phyloP scores from a whole-genome alignment of 2,329 filamentous ascomycete species.

The Beauveria medogensis region DNA sequence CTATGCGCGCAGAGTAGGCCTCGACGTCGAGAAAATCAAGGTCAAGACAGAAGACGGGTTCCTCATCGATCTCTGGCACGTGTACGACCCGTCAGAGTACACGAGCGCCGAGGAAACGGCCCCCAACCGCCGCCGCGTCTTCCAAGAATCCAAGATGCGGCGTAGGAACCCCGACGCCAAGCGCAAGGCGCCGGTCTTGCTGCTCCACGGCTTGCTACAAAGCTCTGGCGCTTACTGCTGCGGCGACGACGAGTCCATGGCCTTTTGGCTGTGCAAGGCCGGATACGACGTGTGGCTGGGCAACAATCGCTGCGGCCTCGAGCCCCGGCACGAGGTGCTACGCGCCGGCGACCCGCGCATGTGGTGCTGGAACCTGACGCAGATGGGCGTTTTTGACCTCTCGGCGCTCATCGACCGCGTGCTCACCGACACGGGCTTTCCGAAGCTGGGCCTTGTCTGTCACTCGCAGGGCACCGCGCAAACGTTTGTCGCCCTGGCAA shows the following conservation, averaged over 20 bases:
- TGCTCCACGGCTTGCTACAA: slow-evolving; percentile 85
- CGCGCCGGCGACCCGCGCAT: slow-evolving; percentile 73
- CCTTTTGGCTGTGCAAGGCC: slow-evolving; percentile 85
- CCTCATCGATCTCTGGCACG: slow-evolving; percentile 79
- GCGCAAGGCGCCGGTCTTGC: slow-evolving; percentile 70
- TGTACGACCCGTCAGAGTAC: slow-evolving; percentile 76
- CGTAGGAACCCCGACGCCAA: slow-evolving; percentile 31
- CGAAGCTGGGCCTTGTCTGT: slow-evolving; percentile 72
- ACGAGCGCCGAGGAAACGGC: slow-evolving; percentile 33
- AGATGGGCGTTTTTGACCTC: slow-evolving; percentile 87
- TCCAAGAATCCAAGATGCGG: slow-evolving; percentile 35
- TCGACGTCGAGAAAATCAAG: slow-evolving; percentile 74
- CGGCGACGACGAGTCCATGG: slow-evolving; percentile 82
- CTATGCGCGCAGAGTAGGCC: slow-evolving; percentile 78
- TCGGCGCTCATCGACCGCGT: slow-evolving; percentile 74
- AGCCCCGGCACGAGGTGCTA: slow-evolving; percentile 66
- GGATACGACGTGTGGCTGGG: slow-evolving; percentile 95
- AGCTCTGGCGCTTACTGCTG: slow-evolving; percentile 81
- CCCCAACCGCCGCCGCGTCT: slow-evolving; percentile 49
- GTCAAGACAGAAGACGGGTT: slow-evolving; percentile 94
- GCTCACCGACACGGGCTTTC: slow-evolving; percentile 72
- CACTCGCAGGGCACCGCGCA: slow-evolving; percentile 91
- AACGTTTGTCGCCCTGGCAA: slow-evolving; percentile 78
- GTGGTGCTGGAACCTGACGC: slow-evolving; percentile 95
- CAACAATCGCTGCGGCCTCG: slow-evolving; percentile 84